Base-by-base conservation (phyloP, 768 basidiomycete species). In the Inosperma sp. region DNA sequence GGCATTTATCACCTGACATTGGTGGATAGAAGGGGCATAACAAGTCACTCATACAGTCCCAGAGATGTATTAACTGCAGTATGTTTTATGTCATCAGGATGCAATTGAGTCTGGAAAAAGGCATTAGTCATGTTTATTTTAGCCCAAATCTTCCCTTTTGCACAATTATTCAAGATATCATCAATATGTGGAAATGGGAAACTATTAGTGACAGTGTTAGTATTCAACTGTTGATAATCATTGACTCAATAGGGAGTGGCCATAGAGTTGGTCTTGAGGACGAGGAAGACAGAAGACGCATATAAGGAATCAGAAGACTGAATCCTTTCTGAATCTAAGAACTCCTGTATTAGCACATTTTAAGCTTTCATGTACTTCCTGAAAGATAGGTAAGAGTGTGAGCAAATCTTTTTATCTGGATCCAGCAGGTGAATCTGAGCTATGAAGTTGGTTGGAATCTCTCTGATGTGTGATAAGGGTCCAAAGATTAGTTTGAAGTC, bases 1-100 rank as follows among this genome's bases (percentile, higher is more conserved):
- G 0, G 63, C 66, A 10, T 39, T 41, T 0, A 55, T 63, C 0
- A 72, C 59, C 0, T 58, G 51, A 0, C 56, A 51, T 33, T 72
- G 68, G 23, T 72, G 67, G 12, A 66, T 63, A 0, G 66, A 37
- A 3, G 65, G 66, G 57, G 74, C 72, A 77, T 76, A 1, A 75
- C 74, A 1, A 57, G 29, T 67, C 68, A 78, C 40, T 79, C 72
- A 49, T 67, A 77, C 0, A 62, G 49, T 0, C 76, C 71, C 19
- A 68, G 68, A 0, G 67, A 73, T 0, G 72, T 77, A 0, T 54
- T 54, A 1, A 76, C 69, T 0, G 72, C 73, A 0, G 72, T 75
- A 17, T 57, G 57, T 8, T 59, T 56, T 2, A 62, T 49, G 19
- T 65, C 55, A 16, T 62, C 51, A 0, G 62, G 57, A 16, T 63